These are phyloP conservation scores for Mesembryanthemum crystallinum DNA, from an alignment of 148 eudicot species.

Conservation along the genomic window DNA sequence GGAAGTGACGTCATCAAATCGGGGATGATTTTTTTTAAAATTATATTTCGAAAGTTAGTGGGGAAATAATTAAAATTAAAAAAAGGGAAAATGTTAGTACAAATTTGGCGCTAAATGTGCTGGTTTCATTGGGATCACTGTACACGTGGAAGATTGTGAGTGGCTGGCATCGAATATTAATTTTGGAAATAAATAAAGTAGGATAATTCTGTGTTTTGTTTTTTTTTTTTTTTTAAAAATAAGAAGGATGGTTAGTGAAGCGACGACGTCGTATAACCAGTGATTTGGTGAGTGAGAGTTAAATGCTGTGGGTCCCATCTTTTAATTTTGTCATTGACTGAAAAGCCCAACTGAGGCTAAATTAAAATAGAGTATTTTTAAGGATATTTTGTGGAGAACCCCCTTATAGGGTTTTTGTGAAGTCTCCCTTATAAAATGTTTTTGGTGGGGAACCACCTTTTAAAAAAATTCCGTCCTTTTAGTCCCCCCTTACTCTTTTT, in stretches of 20 bases:
- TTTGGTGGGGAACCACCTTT: too few species aligned
- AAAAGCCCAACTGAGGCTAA: background rate
- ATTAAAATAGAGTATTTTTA: too few species aligned
- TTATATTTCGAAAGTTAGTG: background rate
- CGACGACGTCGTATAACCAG: background rate
- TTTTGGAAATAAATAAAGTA: background rate
- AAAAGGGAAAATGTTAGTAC: background rate
- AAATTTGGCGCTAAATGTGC: conserved; percentile 31
- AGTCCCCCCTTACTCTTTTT: too few species aligned
- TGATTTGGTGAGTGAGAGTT: background rate
- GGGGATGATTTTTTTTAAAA: background rate
- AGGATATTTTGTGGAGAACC: too few species aligned
- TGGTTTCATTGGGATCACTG: background rate
- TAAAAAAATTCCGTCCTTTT: too few species aligned
- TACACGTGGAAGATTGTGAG: conserved; percentile 14
- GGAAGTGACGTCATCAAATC: conserved; percentile 27
- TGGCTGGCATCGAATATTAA: conserved; percentile 4
- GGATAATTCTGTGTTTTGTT: background rate
- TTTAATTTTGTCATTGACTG: conserved; percentile 3
- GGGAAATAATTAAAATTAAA: conserved; percentile 5
- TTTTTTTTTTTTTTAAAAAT: too few species aligned
- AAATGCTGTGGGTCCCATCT: conserved; percentile 7
- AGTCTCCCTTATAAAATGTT: too few species aligned
- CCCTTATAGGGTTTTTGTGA: too few species aligned
- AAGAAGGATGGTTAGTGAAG: background rate